Conservation (phyloP, 345 rosid species). For the Zanthoxylum bungeanum region DNA sequence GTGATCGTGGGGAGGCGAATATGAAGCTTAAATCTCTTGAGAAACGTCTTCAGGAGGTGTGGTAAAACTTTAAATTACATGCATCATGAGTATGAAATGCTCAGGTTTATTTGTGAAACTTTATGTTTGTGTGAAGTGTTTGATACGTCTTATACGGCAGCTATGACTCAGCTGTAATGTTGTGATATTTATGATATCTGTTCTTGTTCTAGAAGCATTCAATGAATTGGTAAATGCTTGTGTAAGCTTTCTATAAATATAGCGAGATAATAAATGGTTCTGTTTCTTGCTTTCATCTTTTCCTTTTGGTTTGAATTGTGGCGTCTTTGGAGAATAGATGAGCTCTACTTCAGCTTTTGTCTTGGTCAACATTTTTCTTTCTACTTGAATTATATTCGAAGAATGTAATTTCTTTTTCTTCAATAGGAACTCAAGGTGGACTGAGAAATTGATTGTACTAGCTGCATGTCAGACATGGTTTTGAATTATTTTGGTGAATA, state of each 20-base stretch:
- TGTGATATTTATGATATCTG: no score
- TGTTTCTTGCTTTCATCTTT: background rate
- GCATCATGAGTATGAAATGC: background rate
- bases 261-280: no score
- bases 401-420: background rate
- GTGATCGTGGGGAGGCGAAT: conserved; percentile 71
- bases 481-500: background rate
- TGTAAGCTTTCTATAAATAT: background rate
- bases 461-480: background rate
- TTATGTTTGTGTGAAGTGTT: background rate
- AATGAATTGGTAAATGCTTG: background rate
- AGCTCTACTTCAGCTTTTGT: background rate
- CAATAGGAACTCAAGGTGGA: background rate
- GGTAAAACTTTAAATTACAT: conserved; percentile 7
- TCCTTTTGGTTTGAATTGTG: background rate
- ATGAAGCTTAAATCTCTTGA: no score
- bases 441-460: background rate
- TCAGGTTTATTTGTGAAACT: background rate
- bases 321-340: background rate
- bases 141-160: background rate
- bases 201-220: no score
- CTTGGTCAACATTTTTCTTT: background rate
- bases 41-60: conserved; percentile 94
- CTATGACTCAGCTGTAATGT: no score
- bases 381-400: background rate